Conservation (phyloP, 345 rosid genomes). For the Aethionema arabicum region DNA sequence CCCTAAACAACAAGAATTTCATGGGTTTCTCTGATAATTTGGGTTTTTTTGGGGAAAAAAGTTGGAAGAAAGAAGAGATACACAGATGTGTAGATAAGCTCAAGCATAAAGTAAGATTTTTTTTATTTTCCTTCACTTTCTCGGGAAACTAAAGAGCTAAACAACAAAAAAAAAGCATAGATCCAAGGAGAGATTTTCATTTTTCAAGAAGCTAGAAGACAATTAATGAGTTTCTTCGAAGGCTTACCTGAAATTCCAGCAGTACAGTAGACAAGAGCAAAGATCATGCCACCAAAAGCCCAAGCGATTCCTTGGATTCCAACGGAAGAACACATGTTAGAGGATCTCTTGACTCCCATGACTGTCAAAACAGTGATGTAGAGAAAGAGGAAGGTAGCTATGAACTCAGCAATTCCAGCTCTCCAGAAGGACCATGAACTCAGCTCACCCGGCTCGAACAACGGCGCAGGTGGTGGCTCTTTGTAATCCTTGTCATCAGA, state of each 20-base stretch:
- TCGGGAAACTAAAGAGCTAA: background rate
- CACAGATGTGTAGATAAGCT: background rate
- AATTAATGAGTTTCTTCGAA: background rate
- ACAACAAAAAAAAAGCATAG: background rate
- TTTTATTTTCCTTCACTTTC: background rate
- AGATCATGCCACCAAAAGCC: conserved; percentile 55
- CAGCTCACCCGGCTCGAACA: conserved; percentile 43
- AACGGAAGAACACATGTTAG: conserved; percentile 42
- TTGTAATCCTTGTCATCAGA: conserved; percentile 36
- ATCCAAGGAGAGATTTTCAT: background rate
- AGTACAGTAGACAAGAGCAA: conserved; percentile 47
- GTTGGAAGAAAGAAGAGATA: background rate
- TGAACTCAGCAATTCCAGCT: conserved; percentile 45
- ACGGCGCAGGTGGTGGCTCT: conserved; percentile 45
- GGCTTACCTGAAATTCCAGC: conserved; percentile 40
- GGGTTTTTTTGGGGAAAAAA: too few species aligned
- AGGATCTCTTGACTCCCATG: conserved; percentile 41
- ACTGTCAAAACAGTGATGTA: conserved; percentile 44
- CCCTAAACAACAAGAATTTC: background rate
- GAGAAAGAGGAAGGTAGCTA: conserved; percentile 43
- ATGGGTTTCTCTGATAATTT: too few species aligned
- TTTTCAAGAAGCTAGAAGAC: background rate
- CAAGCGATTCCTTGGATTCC: conserved; percentile 49
- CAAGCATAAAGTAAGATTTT: background rate
- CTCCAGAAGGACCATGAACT: conserved; percentile 45